Base-by-base conservation (phyloP, 768 basidiomycete genomes). In the Boletus sp. region DNA sequence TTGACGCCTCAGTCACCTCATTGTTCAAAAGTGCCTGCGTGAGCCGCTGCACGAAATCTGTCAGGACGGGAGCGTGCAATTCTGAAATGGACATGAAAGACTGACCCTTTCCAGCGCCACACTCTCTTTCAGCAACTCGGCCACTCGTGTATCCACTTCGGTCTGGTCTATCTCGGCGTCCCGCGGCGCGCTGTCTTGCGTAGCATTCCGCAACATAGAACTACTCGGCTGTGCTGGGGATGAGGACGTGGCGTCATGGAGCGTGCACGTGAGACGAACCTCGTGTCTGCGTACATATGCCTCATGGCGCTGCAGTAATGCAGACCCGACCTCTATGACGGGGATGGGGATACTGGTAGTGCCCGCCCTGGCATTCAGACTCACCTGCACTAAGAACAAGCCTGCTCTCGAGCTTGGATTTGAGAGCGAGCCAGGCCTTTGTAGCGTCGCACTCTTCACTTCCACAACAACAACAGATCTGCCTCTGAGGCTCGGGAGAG, bases 381-480 rank as follows among this genome's bases (percentile, higher is more conserved):
- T 64, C 64, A 94, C 93, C 92, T 64, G 91, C 93, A 68, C 92
- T 92, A 51, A 96, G 77, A 53, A 87, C 82, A 57, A 97, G 75
- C 52, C 89, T 76, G 55, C 79, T 84, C 73, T 93, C 90, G 25
- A 96, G 71, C 67, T 81, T 83, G 44, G 82, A 76, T 74, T 87
- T 90, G 49, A 83, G 74, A 34, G 75, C 76, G 19, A 80, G 56
- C 85, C 91, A 91, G 9, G 79, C 72, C 69, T 74, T 79, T 40
- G 81, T 74, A 45, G 84, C 79, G 60, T 87, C 82, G 65, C 88
- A 91, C 5, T 83, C 79, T 42, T 84, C 83, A 49, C 69, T 73
- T 25, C 77, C 79, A 67, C 90, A 89, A 60, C 88, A 88, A 58
- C 91, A 91, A 25, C 70, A 70, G 15, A 82, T 61, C 33, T 76